Base-by-base conservation (phyloP, 345 rosid species). In the Toxicodendron radicans region DNA sequence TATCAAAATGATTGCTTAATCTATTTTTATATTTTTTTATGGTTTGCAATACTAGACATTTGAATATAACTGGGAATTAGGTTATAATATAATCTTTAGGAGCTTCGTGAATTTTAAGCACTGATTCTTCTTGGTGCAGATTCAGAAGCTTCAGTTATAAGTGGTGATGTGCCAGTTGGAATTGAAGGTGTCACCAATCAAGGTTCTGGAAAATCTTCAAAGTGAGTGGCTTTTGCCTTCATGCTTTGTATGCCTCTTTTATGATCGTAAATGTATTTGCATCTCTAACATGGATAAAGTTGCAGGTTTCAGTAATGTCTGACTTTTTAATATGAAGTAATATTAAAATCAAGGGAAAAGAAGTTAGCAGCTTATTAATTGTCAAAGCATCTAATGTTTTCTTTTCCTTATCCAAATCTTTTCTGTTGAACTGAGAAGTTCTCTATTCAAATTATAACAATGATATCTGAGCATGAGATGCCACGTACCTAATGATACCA, bases 221-320 rank as follows among this genome's bases (percentile, higher is more conserved):
- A 84, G 87, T 84, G 71, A 79, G 87, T 79, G 56, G 61, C 64
- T 70, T 10, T 66, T 43, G 16, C 72, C 51, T 49, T 23, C 58
- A 11, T 59, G 33, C 51, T 66, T 72, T 65, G 9, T 32, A 24
- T 27, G 18, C 33, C 57, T 33, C 62, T 21, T 33, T 51, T 24
- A 51, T 59, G 58, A 52, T 60, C 27, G 13, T 60, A 41, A n/a
- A 35, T 53, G 63, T 24, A n/a, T 35, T 48, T 10, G 49, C 59
- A 32, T 68, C 35, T n/a, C 62, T 38, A 38, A 21, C 6, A 13
- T 41, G 21, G 13, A 58, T 6, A 46, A 66, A 38, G n/a, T 7
- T 46, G 53, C 18, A 48, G 14, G 48, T 48, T 27, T 10, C 23
- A 49, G 52, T 17, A 14, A 54, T 43, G 3, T 23, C 1, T 30